A percentile compares a stretch with the other conserved stretches of the same genome.
phyloP scores from a whole-genome alignment of 129 eudicot genomes.

The Calendula officinalis region DNA sequence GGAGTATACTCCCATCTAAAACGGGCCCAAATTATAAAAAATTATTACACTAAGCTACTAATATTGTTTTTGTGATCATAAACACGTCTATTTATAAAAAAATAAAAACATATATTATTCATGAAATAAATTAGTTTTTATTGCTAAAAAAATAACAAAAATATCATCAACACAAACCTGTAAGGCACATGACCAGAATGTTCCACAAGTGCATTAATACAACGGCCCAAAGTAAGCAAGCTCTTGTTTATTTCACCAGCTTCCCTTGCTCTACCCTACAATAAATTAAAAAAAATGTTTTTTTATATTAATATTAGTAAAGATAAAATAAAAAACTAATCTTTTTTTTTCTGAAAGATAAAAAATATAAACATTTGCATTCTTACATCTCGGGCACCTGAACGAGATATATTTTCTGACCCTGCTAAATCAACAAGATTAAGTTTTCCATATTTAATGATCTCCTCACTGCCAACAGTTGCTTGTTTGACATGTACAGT shows the following conservation, averaged over 20 bases:
- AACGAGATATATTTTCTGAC: slow-evolving; percentile 82
- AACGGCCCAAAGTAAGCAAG: slow-evolving; percentile 83
- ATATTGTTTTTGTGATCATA: neutral
- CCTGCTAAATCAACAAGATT: slow-evolving; percentile 96
- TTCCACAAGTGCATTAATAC: slow-evolving; percentile 78
- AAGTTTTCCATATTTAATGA: slow-evolving; percentile 88
- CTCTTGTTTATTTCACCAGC: slow-evolving; percentile 95
- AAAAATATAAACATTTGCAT: neutral
- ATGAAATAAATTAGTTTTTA: neutral
- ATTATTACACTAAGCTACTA: neutral
- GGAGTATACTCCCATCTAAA: neutral
- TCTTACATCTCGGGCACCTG: slow-evolving; percentile 79
- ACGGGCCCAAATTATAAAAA: neutral
- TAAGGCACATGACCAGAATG: slow-evolving; percentile 81
- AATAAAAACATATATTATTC: neutral
- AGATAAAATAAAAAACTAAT: neutral
- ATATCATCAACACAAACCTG: slow-evolving; percentile 45
- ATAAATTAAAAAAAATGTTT: neutral
- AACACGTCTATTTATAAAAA: neutral
- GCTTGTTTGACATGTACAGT: slow-evolving; percentile 80
- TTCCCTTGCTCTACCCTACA: slow-evolving; percentile 84
- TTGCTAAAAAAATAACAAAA: slow-evolving; percentile 6
- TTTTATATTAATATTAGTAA: slow-evolving; percentile 10
- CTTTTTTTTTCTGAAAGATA: neutral
- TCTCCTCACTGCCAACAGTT: slow-evolving; percentile 65